A percentile compares a stretch with the other conserved stretches of the same genome.
phyloP scores from a whole-genome alignment of 192 early-diverging fungal species.

The Cladochytrium replicatum region DNA sequence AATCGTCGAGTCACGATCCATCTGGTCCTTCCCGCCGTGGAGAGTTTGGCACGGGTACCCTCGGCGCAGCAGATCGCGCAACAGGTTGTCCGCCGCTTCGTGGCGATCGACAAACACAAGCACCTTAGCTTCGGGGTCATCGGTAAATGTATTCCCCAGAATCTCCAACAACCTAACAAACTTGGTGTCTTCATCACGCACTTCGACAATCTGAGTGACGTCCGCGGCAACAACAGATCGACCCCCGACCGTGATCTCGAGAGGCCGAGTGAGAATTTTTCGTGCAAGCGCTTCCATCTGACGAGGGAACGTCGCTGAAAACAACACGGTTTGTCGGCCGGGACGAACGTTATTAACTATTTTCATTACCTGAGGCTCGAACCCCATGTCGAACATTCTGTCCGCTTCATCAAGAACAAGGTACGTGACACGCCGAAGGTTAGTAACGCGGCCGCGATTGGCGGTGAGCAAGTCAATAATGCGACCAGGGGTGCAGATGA shows the following conservation, averaged over 20 bases:
- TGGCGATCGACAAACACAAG: constrained; percentile 95
- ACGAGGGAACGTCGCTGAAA: constrained; percentile 91
- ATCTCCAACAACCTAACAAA: constrained; percentile 81
- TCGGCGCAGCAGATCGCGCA: constrained; percentile 70
- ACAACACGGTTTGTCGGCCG: constrained; percentile 76
- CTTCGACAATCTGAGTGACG: constrained; percentile 84
- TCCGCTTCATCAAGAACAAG: constrained; percentile 87
- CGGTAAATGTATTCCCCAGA: constrained; percentile 68
- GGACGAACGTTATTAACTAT: constrained; percentile 89
- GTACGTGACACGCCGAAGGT: constrained; percentile 40
- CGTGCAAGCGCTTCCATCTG: constrained; percentile 93
- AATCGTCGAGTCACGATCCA: constrained; percentile 73
- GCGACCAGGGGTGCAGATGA: constrained; percentile 86
- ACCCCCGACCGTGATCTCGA: constrained; percentile 94
- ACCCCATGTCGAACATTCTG: constrained; percentile 99
- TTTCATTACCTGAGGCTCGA: constrained; percentile 95
- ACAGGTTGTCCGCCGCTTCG: constrained; percentile 83
- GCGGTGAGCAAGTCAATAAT: constrained; percentile 82
- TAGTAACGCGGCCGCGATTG: constrained; percentile 79
- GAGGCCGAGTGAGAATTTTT: constrained; percentile 79
- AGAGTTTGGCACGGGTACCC: constrained; percentile 83
- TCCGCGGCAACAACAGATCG: constrained; percentile 80
- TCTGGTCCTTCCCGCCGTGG: constrained; percentile 85
- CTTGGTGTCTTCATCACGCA: constrained; percentile 77
- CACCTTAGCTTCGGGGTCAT: constrained; percentile 57